phyloP scores from a whole-genome alignment of 805 yeast species.

The Maudiozyma bulderi region DNA sequence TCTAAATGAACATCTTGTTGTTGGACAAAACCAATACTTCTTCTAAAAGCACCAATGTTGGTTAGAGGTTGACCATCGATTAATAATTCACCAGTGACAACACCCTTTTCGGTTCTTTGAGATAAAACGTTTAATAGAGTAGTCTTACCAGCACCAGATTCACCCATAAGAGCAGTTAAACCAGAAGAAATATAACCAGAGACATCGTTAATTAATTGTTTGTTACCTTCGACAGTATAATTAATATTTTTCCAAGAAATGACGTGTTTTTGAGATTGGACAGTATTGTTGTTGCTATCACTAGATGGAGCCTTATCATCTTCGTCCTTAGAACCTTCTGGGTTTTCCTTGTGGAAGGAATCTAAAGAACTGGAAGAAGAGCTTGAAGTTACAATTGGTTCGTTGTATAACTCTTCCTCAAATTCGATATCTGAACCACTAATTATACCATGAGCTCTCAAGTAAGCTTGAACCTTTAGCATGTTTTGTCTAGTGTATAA shows the following conservation, averaged over 20 bases:
- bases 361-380: slow-evolving; percentile 5
- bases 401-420: background rate
- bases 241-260: slow-evolving; percentile 56
- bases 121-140: slow-evolving; percentile 46
- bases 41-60: slow-evolving; percentile 34
- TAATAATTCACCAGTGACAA: slow-evolving; percentile 47
- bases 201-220: slow-evolving; percentile 33
- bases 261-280: slow-evolving; percentile 32
- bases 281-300: background rate
- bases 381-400: background rate
- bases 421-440: background rate
- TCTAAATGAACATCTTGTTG: slow-evolving; percentile 48
- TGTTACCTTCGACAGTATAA: slow-evolving; percentile 36
- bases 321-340: slow-evolving; percentile 1
- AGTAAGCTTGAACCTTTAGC: background rate
- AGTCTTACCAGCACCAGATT: slow-evolving; percentile 58
- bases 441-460: background rate
- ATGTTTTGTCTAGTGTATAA: slow-evolving; percentile 12
- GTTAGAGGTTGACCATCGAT: slow-evolving; percentile 45
- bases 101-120: slow-evolving; percentile 44
- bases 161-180: slow-evolving; percentile 51
- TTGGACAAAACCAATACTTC: slow-evolving; percentile 50
- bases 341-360: slow-evolving; percentile 7
- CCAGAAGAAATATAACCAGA: slow-evolving; percentile 69
- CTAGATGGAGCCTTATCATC: background rate